Evolutionary conservation across 2,329 filamentous ascomycete species (phyloP).

Genomic region (Colletotrichum gigasporum): DNA sequence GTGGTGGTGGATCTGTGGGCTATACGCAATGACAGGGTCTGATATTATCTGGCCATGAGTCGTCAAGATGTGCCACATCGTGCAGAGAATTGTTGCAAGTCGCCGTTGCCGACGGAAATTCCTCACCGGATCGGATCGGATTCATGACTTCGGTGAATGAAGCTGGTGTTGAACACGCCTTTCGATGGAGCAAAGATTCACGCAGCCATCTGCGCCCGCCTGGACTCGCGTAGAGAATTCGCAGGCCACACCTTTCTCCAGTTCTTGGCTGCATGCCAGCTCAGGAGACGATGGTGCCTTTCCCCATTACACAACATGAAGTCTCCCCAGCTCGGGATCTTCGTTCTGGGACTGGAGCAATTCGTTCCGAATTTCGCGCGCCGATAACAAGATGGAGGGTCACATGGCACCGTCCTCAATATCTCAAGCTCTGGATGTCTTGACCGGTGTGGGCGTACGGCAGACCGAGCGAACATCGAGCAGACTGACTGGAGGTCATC

Average conservation of each 20-base stretch:
- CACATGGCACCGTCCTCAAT: not conserved
- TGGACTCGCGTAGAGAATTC: not conserved
- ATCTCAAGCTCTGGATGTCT: not conserved
- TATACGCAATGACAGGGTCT: too few relatives aligned
- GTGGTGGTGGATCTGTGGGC: not conserved
- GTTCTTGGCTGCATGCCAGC: not conserved
- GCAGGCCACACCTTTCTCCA: not conserved
- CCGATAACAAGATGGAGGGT: not conserved
- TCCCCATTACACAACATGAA: not conserved
- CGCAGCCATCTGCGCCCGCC: not conserved
- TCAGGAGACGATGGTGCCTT: not conserved
- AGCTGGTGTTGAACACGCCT: too few relatives aligned
- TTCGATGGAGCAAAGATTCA: too few relatives aligned
- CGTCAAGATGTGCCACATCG: not conserved
- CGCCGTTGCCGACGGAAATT: not conserved
- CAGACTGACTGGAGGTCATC: not conserved
- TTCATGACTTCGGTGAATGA: not conserved
- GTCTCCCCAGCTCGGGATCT: too few relatives aligned
- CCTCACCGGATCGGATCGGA: too few relatives aligned
- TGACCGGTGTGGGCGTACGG: slow-evolving; percentile 1
- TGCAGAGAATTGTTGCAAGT: not conserved
- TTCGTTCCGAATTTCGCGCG: not conserved
- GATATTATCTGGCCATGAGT: not conserved
- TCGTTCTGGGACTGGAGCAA: not conserved
- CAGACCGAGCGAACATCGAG: not conserved